Conservation (phyloP, 2,329 filamentous ascomycete genomes). For the Arachnomyces sp. region DNA sequence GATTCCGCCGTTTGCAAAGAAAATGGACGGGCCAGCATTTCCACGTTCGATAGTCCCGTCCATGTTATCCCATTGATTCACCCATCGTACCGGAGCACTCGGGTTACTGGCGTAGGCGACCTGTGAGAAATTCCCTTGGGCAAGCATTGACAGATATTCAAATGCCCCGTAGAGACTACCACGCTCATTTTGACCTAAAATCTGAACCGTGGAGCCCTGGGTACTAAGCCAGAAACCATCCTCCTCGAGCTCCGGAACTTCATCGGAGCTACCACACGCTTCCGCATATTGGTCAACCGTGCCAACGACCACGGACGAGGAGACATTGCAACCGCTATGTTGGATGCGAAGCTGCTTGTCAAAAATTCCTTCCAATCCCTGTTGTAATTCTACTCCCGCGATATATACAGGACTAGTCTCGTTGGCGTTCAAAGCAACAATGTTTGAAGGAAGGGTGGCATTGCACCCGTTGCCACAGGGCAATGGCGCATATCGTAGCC, state of each 20-base stretch:
- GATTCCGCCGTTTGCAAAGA: constrained; percentile 53
- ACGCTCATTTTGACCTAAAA: constrained; percentile 59
- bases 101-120: constrained; percentile 49
- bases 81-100: constrained; percentile 57
- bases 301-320: constrained; percentile 23
- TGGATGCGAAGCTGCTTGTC: constrained; percentile 38
- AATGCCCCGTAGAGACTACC: constrained; percentile 64
- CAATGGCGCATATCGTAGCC: constrained; percentile 57
- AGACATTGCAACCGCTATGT: constrained; percentile 15
- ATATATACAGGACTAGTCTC: constrained; percentile 50
- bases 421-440: constrained; percentile 50
- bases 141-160: constrained; percentile 59
- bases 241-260: constrained; percentile 22
- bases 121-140: constrained; percentile 48
- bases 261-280: constrained; percentile 13
- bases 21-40: constrained; percentile 61
- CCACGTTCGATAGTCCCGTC: constrained; percentile 60
- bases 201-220: constrained; percentile 42
- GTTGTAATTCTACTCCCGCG: constrained; percentile 52
- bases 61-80: constrained; percentile 68
- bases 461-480: constrained; percentile 31
- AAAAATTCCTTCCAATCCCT: constrained; percentile 52
- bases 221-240: constrained; percentile 55
- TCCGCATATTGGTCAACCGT: constrained; percentile 25
- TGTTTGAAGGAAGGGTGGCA: constrained; percentile 38